Evolutionary conservation across 108 stramenopile species (phyloP).

Genomic region (Nitzschia sp.): DNA sequence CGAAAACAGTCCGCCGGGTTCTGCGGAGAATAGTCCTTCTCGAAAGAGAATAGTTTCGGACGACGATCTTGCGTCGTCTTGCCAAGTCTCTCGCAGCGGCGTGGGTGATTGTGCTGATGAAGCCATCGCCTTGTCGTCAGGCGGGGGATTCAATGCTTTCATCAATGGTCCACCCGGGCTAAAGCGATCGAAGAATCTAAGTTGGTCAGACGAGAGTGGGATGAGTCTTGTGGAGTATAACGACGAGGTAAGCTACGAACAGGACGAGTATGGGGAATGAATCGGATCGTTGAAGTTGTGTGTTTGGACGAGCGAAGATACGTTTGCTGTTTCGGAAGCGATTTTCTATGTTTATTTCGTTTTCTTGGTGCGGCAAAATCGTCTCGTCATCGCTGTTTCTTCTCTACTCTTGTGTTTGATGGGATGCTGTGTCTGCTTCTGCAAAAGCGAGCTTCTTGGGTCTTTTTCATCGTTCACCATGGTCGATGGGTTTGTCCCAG

Average conservation of each 20-base stretch:
- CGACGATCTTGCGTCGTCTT: slow-evolving; percentile 2
- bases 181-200: slow-evolving; percentile 44
- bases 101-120: no score
- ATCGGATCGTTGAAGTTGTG: neutral
- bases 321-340: neutral
- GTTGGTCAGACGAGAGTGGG: slow-evolving; percentile 80
- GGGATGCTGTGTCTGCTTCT: neutral
- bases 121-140: neutral
- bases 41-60: slow-evolving; percentile 14
- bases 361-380: neutral
- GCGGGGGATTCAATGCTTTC: neutral
- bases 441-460: neutral
- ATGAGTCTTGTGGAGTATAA: slow-evolving; percentile 64
- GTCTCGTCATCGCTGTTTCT: neutral
- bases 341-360: neutral
- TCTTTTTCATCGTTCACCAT: neutral
- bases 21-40: slow-evolving; percentile 19
- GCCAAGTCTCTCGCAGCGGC: neutral
- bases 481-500: no score
- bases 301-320: neutral
- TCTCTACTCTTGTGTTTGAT: neutral
- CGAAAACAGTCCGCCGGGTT: slow-evolving; percentile 16
- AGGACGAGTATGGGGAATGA: neutral
- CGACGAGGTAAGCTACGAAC: slow-evolving; percentile 51
- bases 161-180: neutral